Base-by-base conservation (phyloP, 1,139 yeast species). In the Lizanozyma gosingica region DNA sequence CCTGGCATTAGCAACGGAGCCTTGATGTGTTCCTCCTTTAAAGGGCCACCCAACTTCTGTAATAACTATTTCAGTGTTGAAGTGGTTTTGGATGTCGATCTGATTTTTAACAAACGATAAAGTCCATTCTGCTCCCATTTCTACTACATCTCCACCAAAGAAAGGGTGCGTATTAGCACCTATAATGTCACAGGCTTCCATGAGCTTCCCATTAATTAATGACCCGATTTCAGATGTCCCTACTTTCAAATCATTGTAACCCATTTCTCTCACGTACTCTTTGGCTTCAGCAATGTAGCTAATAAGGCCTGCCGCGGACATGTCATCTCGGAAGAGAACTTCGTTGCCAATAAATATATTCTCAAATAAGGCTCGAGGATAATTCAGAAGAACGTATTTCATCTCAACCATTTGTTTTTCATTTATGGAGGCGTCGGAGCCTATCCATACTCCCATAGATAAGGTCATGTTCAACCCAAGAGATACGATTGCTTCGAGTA, bases 21-120 rank as follows among this genome's bases (percentile, higher is more conserved):
- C 56, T 37, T 61, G 55, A 43, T 64, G 68, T 1, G 40, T 45
- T 0, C 86, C 87, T 4, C 87, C 88, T 1, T 60, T 63, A 40
- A 71, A 74, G 2, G 88, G 88, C 88, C 88, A 82, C 0, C 87
- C 88, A 16, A 80, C 73, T 51, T 81, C 87, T 0, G 84, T 67
- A 2, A 81, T 67, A 2, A 73, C 62, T 14, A 78, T 54, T 32
- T 54, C 56, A 3, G 62, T 60, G 4, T 51, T 45, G 14, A 44
- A 45, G n/a, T 48, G 37, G 14, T 48, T 41, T 18, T 53, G 47
- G 4, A 44, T 39, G 18, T 62, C 60, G 33, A 78, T 54, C 43
- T 76, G 73, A 35, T 66, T 58, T 39, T 65, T 54, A 35, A 78
- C 50, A 48, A 66, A 78, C 41, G 76, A 73, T 35, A 65, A 59